These are phyloP conservation scores for Cytospora leucostoma DNA, from an alignment of 2,329 filamentous ascomycete genomes.

Conservation along the genomic window DNA sequence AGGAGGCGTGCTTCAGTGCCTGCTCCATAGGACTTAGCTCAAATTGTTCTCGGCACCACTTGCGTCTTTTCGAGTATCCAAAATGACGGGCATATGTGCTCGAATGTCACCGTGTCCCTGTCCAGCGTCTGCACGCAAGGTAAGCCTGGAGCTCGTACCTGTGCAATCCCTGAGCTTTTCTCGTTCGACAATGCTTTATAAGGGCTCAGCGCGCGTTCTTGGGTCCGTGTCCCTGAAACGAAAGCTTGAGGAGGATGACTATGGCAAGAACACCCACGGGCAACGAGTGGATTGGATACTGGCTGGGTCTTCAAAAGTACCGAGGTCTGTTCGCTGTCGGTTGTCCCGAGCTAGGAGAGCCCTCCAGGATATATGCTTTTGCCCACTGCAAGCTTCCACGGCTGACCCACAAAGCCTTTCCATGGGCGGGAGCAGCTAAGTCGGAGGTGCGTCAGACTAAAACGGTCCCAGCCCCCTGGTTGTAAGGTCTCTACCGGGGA, in stretches of 20 bases:
- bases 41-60: not conserved
- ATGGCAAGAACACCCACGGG: not conserved
- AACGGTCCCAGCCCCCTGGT: conserved; percentile 11
- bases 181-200: not conserved
- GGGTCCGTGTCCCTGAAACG: not conserved
- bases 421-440: conserved; percentile 15
- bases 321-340: conserved; percentile 11
- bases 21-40: not conserved
- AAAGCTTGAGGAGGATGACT: not conserved
- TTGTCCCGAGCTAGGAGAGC: conserved; percentile 11
- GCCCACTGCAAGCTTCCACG: conserved; percentile 1
- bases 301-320: not conserved
- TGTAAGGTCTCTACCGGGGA: not conserved
- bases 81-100: not conserved
- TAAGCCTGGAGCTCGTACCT: not conserved
- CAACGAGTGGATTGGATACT: not conserved
- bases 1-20: not conserved
- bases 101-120: no score
- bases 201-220: not conserved
- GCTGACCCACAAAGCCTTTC: conserved; percentile 13
- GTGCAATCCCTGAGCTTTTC: not conserved
- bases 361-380: conserved; percentile 14
- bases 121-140: not conserved
- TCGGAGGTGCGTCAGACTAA: conserved; percentile 20
- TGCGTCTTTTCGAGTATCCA: not conserved